These are phyloP conservation scores for Alternaria burnsii DNA, from an alignment of 2,329 filamentous ascomycete species.

Conservation along the genomic window DNA sequence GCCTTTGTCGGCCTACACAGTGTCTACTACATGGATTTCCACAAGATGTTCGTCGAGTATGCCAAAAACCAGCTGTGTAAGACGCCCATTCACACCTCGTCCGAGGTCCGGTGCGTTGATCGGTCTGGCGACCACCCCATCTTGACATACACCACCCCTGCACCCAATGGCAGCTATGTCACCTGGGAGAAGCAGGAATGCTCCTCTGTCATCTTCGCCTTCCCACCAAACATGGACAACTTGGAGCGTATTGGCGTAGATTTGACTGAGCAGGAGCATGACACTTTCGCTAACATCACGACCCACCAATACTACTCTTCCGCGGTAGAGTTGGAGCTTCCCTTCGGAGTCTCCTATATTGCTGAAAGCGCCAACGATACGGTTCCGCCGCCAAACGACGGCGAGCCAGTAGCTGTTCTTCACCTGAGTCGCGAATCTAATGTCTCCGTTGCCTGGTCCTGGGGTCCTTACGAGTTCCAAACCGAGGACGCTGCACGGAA, in stretches of 20 bases:
- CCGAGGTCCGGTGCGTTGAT: conserved; percentile 49
- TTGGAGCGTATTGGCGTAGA: conserved; percentile 46
- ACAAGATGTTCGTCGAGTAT: conserved; percentile 48
- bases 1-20: conserved; percentile 47
- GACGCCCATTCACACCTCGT: conserved; percentile 41
- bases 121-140: conserved; percentile 45
- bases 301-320: conserved; percentile 50
- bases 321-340: conserved; percentile 44
- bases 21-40: conserved; percentile 51
- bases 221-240: conserved; percentile 47
- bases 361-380: conserved; percentile 31
- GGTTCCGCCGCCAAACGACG: conserved; percentile 44
- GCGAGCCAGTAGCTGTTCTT: conserved; percentile 48
- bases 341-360: conserved; percentile 50
- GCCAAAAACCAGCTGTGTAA: conserved; percentile 43
- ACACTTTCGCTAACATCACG: conserved; percentile 43
- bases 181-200: conserved; percentile 47
- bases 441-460: conserved; percentile 48
- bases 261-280: conserved; percentile 43
- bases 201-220: conserved; percentile 47
- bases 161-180: conserved; percentile 37
- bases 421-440: conserved; percentile 40
- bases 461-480: conserved; percentile 48
- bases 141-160: conserved; percentile 42
- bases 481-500: conserved; percentile 36